phyloP scores from a whole-genome alignment of 129 eudicot species.

The Smallanthus sonchifolius region DNA sequence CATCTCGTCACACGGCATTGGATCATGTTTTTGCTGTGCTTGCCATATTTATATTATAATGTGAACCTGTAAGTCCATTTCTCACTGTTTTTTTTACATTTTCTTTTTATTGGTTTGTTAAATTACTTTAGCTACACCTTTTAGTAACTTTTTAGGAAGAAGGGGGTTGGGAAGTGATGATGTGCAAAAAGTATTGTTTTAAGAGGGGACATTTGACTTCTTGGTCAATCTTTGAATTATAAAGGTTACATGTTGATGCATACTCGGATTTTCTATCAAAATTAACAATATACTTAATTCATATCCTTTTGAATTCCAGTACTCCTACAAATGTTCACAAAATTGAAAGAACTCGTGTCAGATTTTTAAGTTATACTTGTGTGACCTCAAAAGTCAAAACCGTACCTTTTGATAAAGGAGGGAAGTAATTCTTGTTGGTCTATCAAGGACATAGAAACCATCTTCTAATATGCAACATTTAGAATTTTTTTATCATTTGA shows the following conservation, averaged over 20 bases:
- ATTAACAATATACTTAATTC: neutral
- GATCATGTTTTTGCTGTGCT: slow-evolving; percentile 55
- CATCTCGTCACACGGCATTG: slow-evolving; percentile 71
- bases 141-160: neutral
- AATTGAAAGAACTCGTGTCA: neutral
- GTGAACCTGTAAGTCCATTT: slow-evolving; percentile 49
- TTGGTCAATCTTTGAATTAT: neutral
- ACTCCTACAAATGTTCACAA: neutral
- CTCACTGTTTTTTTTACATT: neutral
- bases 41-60: slow-evolving; percentile 60
- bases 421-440: neutral
- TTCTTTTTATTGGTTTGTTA: neutral
- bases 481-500: neutral
- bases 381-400: neutral
- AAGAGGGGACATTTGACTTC: neutral
- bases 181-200: too few species aligned
- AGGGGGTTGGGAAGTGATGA: too few species aligned
- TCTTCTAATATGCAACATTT: neutral
- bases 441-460: neutral
- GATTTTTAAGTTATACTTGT: neutral
- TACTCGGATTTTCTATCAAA: neutral
- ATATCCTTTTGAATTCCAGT: neutral
- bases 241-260: neutral
- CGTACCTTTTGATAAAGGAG: neutral
- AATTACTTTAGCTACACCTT: neutral